Base-by-base conservation (phyloP, 2,329 filamentous ascomycete genomes). In the Metarhizium album region DNA sequence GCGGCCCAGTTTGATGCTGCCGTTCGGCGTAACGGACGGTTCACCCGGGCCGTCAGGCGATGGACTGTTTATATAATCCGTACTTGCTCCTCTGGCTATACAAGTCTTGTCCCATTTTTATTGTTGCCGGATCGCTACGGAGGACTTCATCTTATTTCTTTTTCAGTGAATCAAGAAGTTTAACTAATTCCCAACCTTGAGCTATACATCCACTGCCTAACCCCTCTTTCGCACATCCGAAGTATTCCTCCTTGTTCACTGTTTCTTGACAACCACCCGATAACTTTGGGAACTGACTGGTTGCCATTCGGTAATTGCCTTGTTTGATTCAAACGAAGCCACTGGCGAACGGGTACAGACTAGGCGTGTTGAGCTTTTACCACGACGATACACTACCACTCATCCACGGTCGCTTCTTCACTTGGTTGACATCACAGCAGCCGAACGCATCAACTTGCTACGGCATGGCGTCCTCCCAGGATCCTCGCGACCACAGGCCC, bases 401-500 rank as follows among this genome's bases (percentile, higher is more conserved):
- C 1, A 29, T 29, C 27, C 11, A 9, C 7, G 7, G 6, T 9
- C 11, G 27, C 11, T 6, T 29, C 27, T 29, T 29, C 7, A 2
- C 2, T 9, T 9, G 6, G 7, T 29, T 9, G 27, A 29, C 4
- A 35, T 13, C 33, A 35, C 31, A 14, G 9, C 14, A 13, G 11
- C 11, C 11, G 11, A 35, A 35, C 11, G 11, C 33, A 35, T 35
- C 16, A 16, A 16, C 2, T 14, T 16, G 4, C 33, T 14, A 8
- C 37, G 20, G 7, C 37, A 43, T 43, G 40, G 20, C 40, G 22
- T 24, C 40, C 8, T 11, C 35, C 29, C 31, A 35, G 3, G 52
- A 51, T 33, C 46, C 49, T 16, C 45, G 40, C 33, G 49, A 46
- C 48, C 37, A n/a, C 35, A 27, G 37, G 11, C 37, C 48, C 9